phyloP scores from a whole-genome alignment of 148 eudicot species.

The Mesembryanthemum crystallinum region DNA sequence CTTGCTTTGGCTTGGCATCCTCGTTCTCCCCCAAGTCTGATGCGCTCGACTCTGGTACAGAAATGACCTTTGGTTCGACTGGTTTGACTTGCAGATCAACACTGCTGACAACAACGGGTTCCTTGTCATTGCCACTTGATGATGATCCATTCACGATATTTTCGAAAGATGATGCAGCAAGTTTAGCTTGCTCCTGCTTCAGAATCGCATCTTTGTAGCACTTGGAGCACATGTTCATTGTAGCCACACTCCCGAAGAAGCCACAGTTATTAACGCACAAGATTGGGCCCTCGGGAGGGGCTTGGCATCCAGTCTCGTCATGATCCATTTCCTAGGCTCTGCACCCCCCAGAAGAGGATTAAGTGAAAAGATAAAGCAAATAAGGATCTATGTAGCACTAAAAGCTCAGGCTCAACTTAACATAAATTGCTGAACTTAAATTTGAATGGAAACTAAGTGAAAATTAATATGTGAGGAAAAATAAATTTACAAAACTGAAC shows the following conservation, averaged over 20 bases:
- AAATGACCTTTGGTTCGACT: constrained; percentile 21
- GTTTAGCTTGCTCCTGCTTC: constrained; percentile 67
- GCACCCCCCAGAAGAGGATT: constrained; percentile 10
- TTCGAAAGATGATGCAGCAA: constrained; percentile 64
- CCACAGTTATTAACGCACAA: constrained; percentile 77
- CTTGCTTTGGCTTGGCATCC: constrained; percentile 33
- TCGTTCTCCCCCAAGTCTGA: constrained; percentile 23
- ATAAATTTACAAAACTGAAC: too few species aligned
- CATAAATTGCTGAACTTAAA: too few species aligned
- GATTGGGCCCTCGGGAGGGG: constrained; percentile 54
- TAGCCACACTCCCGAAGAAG: constrained; percentile 76
- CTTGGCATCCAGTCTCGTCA: constrained; percentile 61
- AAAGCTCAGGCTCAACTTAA: too few species aligned
- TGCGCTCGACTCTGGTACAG: constrained; percentile 28
- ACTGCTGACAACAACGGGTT: constrained; percentile 18
- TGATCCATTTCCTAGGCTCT: constrained; percentile 54
- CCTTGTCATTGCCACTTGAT: constrained; percentile 29
- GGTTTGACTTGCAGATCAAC: constrained; percentile 27
- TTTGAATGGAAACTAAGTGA: too few species aligned
- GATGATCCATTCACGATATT: constrained; percentile 59
- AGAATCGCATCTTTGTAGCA: constrained; percentile 65
- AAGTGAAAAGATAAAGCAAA: not conserved
- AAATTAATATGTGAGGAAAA: too few species aligned
- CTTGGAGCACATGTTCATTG: constrained; percentile 86
- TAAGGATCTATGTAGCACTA: not conserved